These are phyloP conservation scores for Calonectria montana DNA, from an alignment of 2,329 filamentous ascomycete genomes.

Conservation along the genomic window DNA sequence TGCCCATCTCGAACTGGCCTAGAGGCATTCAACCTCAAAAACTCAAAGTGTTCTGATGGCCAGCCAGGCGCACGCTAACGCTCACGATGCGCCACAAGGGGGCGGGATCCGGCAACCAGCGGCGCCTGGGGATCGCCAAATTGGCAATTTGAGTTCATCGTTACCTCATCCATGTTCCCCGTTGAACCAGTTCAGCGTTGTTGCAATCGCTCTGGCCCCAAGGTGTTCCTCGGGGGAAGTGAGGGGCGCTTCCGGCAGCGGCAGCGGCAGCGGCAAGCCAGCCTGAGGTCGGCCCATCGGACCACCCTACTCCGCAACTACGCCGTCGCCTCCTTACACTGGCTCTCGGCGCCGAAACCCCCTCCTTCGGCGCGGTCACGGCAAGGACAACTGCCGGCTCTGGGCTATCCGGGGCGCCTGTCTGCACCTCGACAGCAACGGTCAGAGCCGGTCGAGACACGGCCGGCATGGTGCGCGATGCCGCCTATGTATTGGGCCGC, in stretches of 20 bases:
- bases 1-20: slow-evolving; percentile 15
- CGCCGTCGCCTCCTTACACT: slow-evolving; percentile 8
- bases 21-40: slow-evolving; percentile 22
- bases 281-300: not conserved
- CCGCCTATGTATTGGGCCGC: slow-evolving; percentile 15
- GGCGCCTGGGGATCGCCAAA: slow-evolving; percentile 1
- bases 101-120: slow-evolving; percentile 2
- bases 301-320: not conserved
- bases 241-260: slow-evolving; percentile 16
- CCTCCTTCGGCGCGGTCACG: slow-evolving; percentile 14
- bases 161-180: slow-evolving; percentile 15
- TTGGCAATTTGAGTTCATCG: slow-evolving; percentile 1
- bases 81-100: slow-evolving; percentile 20
- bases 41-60: slow-evolving; percentile 28
- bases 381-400: slow-evolving; percentile 22
- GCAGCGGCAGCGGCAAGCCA: slow-evolving; percentile 13
- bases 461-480: slow-evolving; percentile 16
- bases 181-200: slow-evolving; percentile 3
- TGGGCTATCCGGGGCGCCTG: slow-evolving; percentile 21
- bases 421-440: slow-evolving; percentile 5
- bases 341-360: slow-evolving; percentile 15
- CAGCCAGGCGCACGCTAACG: slow-evolving; percentile 1
- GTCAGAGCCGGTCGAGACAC: slow-evolving; percentile 2
- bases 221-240: slow-evolving; percentile 9
- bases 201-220: slow-evolving; percentile 2